Evolutionary conservation across 192 early-diverging fungal species (phyloP).

Genomic region (Backusella tuberculispora): DNA sequence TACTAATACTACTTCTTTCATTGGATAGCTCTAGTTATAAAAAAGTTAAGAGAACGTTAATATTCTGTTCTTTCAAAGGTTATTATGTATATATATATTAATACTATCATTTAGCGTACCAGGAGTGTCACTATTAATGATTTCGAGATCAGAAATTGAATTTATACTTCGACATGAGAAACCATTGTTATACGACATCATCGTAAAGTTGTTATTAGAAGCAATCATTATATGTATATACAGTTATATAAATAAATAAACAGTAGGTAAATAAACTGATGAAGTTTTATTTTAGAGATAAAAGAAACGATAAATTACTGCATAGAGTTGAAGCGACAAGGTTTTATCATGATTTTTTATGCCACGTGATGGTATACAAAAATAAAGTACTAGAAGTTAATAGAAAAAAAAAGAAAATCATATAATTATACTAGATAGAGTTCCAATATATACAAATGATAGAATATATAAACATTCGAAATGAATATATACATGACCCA

Average conservation of each 20-base stretch:
- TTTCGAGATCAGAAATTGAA: neutral
- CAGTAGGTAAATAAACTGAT: no score
- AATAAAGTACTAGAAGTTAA: no score
- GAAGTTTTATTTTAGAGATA: neutral
- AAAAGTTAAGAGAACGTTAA: neutral
- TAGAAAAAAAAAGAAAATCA: no score
- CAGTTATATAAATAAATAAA: neutral
- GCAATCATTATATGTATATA: neutral
- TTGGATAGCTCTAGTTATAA: neutral
- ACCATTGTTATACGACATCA: neutral
- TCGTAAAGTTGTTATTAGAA: neutral
- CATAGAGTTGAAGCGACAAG: neutral
- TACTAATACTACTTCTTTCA: neutral
- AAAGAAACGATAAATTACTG: neutral
- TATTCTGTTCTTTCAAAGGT: neutral
- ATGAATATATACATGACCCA: neutral
- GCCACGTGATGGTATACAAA: neutral
- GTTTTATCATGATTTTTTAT: neutral
- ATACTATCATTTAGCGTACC: neutral
- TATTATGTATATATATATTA: neutral
- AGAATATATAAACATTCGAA: neutral
- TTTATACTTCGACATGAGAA: neutral
- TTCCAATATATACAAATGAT: no score
- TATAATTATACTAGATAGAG: no score
- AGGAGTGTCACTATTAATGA: neutral